Evolutionary conservation across 345 rosid species (phyloP).

Genomic region (Erucastrum elatum): DNA sequence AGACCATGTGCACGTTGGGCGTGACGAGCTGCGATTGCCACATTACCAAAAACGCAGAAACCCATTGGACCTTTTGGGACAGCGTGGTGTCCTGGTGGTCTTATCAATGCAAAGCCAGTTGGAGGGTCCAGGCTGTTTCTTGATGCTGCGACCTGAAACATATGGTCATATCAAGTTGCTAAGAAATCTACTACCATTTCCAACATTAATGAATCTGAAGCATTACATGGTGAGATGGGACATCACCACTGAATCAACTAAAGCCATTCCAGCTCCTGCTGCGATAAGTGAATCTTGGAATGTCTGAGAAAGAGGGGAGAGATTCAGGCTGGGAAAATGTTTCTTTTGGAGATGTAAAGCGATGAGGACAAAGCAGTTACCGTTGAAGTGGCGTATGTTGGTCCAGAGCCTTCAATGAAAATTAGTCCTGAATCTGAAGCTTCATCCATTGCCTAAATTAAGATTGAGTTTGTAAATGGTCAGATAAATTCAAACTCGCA

Average conservation of each 20-base stretch:
- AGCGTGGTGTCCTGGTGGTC: slow-evolving; percentile 97
- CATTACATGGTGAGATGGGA: slow-evolving; percentile 50
- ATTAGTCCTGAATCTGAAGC: slow-evolving; percentile 75
- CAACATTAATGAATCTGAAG: background rate
- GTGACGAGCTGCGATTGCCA: slow-evolving; percentile 92
- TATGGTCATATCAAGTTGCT: background rate
- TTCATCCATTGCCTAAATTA: slow-evolving; percentile 73
- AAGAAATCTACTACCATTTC: background rate
- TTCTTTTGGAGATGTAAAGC: background rate
- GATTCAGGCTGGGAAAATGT: slow-evolving; percentile 4
- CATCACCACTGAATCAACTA: slow-evolving; percentile 98
- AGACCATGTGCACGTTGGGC: slow-evolving; percentile 73
- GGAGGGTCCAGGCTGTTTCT: slow-evolving; percentile 58
- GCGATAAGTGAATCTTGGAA: slow-evolving; percentile 85
- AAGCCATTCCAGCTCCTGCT: slow-evolving; percentile 91
- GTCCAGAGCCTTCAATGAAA: slow-evolving; percentile 81
- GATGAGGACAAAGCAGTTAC: slow-evolving; percentile 46
- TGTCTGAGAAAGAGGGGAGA: slow-evolving; percentile 52
- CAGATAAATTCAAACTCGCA: background rate
- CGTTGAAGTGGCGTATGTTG: slow-evolving; percentile 86
- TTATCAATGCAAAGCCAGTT: slow-evolving; percentile 81
- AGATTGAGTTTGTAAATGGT: slow-evolving; percentile 1
- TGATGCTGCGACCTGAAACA: slow-evolving; percentile 68
- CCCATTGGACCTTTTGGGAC: slow-evolving; percentile 97
- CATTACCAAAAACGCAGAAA: slow-evolving; percentile 90